Conservation (phyloP, 768 basidiomycete genomes). For the Ramaria sp. region DNA sequence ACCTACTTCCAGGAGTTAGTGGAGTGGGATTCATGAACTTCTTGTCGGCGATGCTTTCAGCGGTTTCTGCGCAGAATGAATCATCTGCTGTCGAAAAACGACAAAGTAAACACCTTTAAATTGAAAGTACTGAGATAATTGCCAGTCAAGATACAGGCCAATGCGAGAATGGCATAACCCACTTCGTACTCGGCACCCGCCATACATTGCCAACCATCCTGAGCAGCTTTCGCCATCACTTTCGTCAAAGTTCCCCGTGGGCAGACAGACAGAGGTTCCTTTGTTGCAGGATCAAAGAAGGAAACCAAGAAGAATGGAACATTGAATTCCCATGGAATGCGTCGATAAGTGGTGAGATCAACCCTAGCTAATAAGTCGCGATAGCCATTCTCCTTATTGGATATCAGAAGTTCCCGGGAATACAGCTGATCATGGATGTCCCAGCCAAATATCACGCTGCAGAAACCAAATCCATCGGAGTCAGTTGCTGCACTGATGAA, state of each 20-base stretch:
- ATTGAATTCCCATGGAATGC: constrained; percentile 86
- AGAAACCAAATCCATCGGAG: constrained; percentile 84
- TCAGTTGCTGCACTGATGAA: constrained; percentile 66
- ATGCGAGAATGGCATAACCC: constrained; percentile 15
- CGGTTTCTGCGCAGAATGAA: constrained; percentile 49
- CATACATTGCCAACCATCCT: constrained; percentile 47
- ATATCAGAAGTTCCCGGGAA: constrained; percentile 75
- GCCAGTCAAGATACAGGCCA: constrained; percentile 9
- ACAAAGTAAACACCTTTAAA: constrained; percentile 50
- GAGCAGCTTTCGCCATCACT: constrained; percentile 38
- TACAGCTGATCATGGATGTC: constrained; percentile 87
- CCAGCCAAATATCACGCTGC: constrained; percentile 90
- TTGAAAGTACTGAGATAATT: constrained; percentile 62
- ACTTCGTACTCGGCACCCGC: constrained; percentile 96
- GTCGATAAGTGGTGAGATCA: constrained; percentile 78
- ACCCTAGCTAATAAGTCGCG: constrained; percentile 78
- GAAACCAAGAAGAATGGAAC: constrained; percentile 90
- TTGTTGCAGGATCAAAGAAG: constrained; percentile 82
- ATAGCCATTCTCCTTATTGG: constrained; percentile 88
- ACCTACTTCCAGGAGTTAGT: constrained; percentile 87
- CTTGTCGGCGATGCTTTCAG: constrained; percentile 66
- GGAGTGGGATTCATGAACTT: constrained; percentile 63
- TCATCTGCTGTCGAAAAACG: not conserved
- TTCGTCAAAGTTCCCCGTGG: constrained; percentile 73
- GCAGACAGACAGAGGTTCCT: constrained; percentile 65